Evolutionary conservation across 2,329 filamentous ascomycete species (phyloP), one percentile per base, ranked within the genome.

Genomic region (Diplodia intermedia): DNA sequence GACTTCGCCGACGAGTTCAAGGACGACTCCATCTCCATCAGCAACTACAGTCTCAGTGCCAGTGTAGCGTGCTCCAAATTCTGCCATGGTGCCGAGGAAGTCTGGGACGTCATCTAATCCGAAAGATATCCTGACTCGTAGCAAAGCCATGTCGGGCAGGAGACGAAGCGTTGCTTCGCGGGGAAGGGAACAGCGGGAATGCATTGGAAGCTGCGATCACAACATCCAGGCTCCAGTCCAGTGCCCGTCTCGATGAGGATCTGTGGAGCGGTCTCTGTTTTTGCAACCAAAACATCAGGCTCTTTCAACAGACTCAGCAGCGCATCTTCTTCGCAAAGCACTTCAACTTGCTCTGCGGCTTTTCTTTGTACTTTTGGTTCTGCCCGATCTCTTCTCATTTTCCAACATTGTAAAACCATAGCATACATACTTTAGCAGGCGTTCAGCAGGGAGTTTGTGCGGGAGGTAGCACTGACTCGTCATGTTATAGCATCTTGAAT

Each of bases 1-100:
- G 94, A 92, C 80, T 99, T 99, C 78, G 95, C 95, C 71, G 95
- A 99, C 78, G 87, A 88, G 50, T 93, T 91, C 81, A 96, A 98
- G 75, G 94, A 98, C 77, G 95, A 99, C 82, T 92, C 96, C 76
- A 98, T 99, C 77, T 93, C 91, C 74, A 98, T 99, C 83, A 98
- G 94, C 86, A 97, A 97, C 81, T 99, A 92, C 86, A 97, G 94
- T 77, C 86, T 99, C 71, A 97, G 93, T 76, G 95, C 95, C 70
- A 98, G 94, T 83, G 95, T 99, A 70, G 94, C 95, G 53, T 99
- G 95, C 86, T 97, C 94, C 88, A 99, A 98, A 81, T 98, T 99
- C 85, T 98, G 95, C 82, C 95, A 99, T 81, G 95, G 94, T 50
- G 94, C 94, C 53, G 95, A 99, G 82, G 95, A 99, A 79, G 90